These are phyloP conservation scores for Adansonia grandidieri DNA, from an alignment of 441 rosid species.

Conservation along the genomic window DNA sequence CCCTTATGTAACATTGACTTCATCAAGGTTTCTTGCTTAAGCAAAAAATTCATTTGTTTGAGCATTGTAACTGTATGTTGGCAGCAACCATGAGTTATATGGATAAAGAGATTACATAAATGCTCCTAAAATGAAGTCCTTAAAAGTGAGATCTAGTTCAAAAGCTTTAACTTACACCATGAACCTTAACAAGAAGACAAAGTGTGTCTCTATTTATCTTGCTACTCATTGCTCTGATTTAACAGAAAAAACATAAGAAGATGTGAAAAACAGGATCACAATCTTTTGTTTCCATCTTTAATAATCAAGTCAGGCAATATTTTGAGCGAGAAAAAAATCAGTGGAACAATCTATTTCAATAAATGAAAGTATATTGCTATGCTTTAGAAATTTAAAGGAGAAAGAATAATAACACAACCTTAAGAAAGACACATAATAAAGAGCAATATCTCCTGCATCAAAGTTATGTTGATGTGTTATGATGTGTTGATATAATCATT, in stretches of 20 bases:
- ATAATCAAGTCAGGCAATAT: constrained; percentile 18
- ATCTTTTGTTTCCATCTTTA: not conserved
- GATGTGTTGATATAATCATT: constrained; percentile 68
- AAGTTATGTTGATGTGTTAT: constrained; percentile 55
- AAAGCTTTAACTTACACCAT: constrained; percentile 53
- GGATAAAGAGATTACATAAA: not conserved
- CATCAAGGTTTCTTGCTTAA: constrained; percentile 18
- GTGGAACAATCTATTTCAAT: not conserved
- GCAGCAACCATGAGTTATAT: not conserved
- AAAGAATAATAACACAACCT: constrained; percentile 45
- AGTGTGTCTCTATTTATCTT: constrained; percentile 68
- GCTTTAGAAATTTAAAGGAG: constrained; percentile 7
- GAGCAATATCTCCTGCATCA: constrained; percentile 63
- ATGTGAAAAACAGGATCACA: constrained; percentile 20
- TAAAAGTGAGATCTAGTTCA: constrained; percentile 36
- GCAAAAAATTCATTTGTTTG: constrained; percentile 1
- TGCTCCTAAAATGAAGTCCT: not conserved
- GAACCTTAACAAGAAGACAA: constrained; percentile 69
- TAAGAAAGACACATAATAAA: constrained; percentile 63
- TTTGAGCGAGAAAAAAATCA: constrained; percentile 10
- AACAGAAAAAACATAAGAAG: constrained; percentile 12
- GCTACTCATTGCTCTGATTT: constrained; percentile 73
- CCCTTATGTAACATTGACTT: not conserved
- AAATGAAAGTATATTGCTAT: constrained; percentile 9
- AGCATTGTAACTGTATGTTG: not conserved